Percentiles rank a stretch among this genome's conserved stretches.
These are phyloP conservation scores for Magnusiomyces sp. DNA, from an alignment of 1,139 yeast genomes.

Conservation along the genomic window DNA sequence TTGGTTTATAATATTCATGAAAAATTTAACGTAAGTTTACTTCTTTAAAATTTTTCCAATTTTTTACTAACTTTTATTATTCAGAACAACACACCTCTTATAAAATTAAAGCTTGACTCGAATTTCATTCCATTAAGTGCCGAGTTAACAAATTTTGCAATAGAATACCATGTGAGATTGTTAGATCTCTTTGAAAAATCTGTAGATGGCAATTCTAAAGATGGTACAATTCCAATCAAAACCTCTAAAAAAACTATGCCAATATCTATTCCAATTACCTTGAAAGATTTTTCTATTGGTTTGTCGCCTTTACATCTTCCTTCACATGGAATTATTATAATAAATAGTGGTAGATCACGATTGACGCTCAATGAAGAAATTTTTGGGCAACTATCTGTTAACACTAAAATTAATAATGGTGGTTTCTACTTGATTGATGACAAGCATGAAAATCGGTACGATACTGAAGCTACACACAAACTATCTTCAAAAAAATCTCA, in stretches of 20 bases:
- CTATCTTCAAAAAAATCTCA: too few species aligned
- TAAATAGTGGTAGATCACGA: conserved; percentile 44
- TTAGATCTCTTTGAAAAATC: conserved; percentile 20
- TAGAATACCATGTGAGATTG: conserved; percentile 25
- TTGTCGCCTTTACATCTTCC: conserved; percentile 34
- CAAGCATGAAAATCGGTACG: too few species aligned
- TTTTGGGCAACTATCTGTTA: background rate
- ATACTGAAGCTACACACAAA: too few species aligned
- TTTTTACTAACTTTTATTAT: background rate
- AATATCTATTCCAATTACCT: conserved; percentile 18
- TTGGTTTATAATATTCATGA: conserved; percentile 22
- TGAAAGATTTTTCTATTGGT: conserved; percentile 25
- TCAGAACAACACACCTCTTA: conserved; percentile 2
- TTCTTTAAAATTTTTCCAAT: background rate
- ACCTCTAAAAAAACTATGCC: conserved; percentile 6
- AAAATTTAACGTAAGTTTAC: conserved; percentile 17
- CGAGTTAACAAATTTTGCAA: conserved; percentile 20
- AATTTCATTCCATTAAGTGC: conserved; percentile 18
- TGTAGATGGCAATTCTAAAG: background rate
- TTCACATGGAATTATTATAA: conserved; percentile 42
- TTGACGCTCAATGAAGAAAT: conserved; percentile 35
- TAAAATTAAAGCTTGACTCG: background rate
- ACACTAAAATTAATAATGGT: background rate
- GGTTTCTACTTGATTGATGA: too few species aligned
- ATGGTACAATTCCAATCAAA: background rate